These are phyloP conservation scores for Boletus vermiculosoides DNA, from an alignment of 768 basidiomycete genomes.

Conservation along the genomic window DNA sequence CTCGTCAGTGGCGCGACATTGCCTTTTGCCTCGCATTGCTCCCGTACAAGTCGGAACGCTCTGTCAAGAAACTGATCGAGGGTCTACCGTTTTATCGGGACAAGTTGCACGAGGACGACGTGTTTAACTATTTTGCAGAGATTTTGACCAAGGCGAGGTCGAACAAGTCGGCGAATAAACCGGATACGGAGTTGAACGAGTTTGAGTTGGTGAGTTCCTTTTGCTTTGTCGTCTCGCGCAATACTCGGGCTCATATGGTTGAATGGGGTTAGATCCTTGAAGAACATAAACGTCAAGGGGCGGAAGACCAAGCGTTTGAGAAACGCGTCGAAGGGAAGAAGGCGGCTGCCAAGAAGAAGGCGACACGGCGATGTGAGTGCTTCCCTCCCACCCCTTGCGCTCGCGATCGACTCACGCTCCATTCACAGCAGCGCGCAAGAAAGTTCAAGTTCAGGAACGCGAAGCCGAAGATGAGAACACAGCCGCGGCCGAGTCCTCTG, in stretches of 20 bases:
- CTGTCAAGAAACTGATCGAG: slow-evolving; percentile 94
- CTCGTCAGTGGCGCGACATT: slow-evolving; percentile 96
- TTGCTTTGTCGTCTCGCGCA: neutral
- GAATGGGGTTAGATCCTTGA: slow-evolving; percentile 66
- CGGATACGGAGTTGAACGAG: slow-evolving; percentile 90
- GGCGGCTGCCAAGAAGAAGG: slow-evolving; percentile 74
- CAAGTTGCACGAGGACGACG: slow-evolving; percentile 86
- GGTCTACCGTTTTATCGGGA: slow-evolving; percentile 91
- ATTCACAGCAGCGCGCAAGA: slow-evolving; percentile 32
- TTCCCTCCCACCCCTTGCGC: neutral
- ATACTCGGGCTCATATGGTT: neutral
- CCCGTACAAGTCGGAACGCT: slow-evolving; percentile 96
- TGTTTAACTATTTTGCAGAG: slow-evolving; percentile 81
- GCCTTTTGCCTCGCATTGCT: slow-evolving; percentile 92
- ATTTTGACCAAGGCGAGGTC: slow-evolving; percentile 89
- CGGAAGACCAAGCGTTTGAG: slow-evolving; percentile 89
- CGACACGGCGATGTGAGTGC: slow-evolving; percentile 46
- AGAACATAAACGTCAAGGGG: slow-evolving; percentile 78
- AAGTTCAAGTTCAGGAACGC: slow-evolving; percentile 19
- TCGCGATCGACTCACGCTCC: neutral
- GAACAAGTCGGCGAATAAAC: slow-evolving; percentile 91
- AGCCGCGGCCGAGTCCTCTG: neutral
- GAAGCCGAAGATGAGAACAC: slow-evolving; percentile 10
- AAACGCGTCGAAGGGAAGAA: slow-evolving; percentile 82
- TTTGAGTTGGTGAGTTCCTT: slow-evolving; percentile 74